Evolutionary conservation across 2,329 filamentous ascomycete genomes (phyloP).

Genomic region (Nemania sp.): DNA sequence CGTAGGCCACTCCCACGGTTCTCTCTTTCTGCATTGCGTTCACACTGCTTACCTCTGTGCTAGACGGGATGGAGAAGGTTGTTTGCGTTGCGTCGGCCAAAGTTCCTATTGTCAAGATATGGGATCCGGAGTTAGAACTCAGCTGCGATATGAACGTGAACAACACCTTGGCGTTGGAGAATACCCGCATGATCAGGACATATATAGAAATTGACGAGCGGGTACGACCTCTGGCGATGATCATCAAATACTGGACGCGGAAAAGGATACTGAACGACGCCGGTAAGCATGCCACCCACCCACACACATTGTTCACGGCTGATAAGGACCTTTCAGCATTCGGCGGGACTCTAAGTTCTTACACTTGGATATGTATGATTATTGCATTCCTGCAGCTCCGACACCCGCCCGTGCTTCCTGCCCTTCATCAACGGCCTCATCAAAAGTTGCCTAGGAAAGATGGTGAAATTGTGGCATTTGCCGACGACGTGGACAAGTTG

Average conservation of each 20-base stretch:
- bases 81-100: constrained; percentile 94
- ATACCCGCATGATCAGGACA: constrained; percentile 96
- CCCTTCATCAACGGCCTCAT: constrained; percentile 75
- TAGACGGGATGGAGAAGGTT: constrained; percentile 95
- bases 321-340: constrained; percentile 61
- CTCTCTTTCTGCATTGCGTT: neutral
- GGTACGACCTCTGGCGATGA: constrained; percentile 91
- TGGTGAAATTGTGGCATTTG: constrained; percentile 76
- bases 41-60: constrained; percentile 42
- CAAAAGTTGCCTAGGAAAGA: constrained; percentile 64
- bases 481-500: constrained; percentile 80
- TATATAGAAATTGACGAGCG: constrained; percentile 93
- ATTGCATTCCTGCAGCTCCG: constrained; percentile 93
- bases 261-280: constrained; percentile 92
- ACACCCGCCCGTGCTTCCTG: constrained; percentile 80
- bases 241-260: constrained; percentile 97
- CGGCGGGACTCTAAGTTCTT: constrained; percentile 93
- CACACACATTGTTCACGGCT: neutral
- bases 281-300: constrained; percentile 61
- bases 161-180: constrained; percentile 91
- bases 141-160: constrained; percentile 99
- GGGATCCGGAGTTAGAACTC: constrained; percentile 89
- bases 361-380: constrained; percentile 99
- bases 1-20: constrained; percentile 60
- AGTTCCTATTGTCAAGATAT: constrained; percentile 97